A percentile compares a stretch with the other conserved stretches of the same genome.
Conservation (phyloP, 2,329 filamentous ascomycete genomes). For the Ilyonectria destructans region DNA sequence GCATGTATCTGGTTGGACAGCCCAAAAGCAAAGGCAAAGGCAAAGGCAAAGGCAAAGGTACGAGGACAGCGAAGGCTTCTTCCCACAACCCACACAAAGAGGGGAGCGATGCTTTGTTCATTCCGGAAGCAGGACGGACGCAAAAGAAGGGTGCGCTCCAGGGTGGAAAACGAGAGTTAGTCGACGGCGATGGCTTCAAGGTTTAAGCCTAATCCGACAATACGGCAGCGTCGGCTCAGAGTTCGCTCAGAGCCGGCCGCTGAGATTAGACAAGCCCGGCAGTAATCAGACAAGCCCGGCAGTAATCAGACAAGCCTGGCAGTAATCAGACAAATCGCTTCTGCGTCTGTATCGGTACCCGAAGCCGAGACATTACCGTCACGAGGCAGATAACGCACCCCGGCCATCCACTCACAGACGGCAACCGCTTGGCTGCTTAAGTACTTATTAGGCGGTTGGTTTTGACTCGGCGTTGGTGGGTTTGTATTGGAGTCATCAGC, state of each 20-base stretch:
- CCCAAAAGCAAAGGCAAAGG: constrained; percentile 2
- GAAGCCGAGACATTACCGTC: constrained; percentile 7
- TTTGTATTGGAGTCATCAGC: neutral
- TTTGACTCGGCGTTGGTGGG: neutral
- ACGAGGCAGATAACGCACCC: constrained; percentile 18
- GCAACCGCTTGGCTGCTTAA: neutral
- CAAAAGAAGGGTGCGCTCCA: neutral
- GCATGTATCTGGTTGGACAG: constrained; percentile 17
- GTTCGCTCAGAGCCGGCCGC: neutral
- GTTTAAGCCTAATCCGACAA: constrained; percentile 7
- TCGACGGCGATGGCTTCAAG: neutral
- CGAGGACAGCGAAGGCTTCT: constrained; percentile 4
- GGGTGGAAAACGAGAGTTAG: neutral
- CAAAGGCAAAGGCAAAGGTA: neutral
- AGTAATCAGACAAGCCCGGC: neutral
- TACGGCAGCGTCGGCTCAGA: neutral
- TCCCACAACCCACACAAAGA: neutral
- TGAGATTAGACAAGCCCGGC: neutral
- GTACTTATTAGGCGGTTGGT: neutral
- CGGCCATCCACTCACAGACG: constrained; percentile 3
- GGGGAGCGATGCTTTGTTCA: constrained; percentile 3
- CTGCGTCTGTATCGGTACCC: neutral
- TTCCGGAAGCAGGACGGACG: constrained; percentile 1
- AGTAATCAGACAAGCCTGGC: neutral
- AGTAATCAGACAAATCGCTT: neutral